Base-by-base conservation (phyloP, 768 basidiomycete genomes). In the Termitomyces bulborhizus region DNA sequence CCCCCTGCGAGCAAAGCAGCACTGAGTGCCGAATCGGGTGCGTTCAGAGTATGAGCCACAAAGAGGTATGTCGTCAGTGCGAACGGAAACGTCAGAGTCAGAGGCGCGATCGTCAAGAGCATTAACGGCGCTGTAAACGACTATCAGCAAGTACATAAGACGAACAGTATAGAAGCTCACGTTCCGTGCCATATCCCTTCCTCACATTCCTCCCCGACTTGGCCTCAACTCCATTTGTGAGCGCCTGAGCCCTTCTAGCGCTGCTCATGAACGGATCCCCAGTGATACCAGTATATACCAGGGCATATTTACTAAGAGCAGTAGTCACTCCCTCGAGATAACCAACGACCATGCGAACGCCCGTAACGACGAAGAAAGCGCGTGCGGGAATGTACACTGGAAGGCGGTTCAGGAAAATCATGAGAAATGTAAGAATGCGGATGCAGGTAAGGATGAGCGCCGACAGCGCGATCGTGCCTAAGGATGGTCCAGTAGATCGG, bases 41-140 rank as follows among this genome's bases (percentile, higher is more conserved):
- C 82, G 16, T 68, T 66, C 21, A 93, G 70, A 0, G 88, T 86
- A 69, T 92, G 90, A 2, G 91, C 88, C n/a, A 93, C 89, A 61
- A 95, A 90, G 18, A 98, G 69, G 68, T 96, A 97, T 4, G 92
- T 89, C 37, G 81, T 71, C 29, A 95, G 73, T 13, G 91, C 85
- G 59, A 91, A 89, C 5, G 92, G 88, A 59, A 94, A 79, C 0
- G 90, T 89, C 57, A 93, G 73, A 0, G 86, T 88, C 48, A 91
- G 73, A 16, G 93, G 88, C 12, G 89, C 81, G 29, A 88, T 79
- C 15, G 85, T 88, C 59, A 95, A 76, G 59, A 94, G 71, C 0
- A 87, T 81, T 60, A 93, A 77, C 65, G 83, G 79, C 26, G 81
- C 80, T 86, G 46, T 26, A 15, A 3, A 50, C 9, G 43, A 37